A percentile compares a stretch with the other conserved stretches of the same genome.
Conservation (phyloP, 1,139 yeast genomes). For the Geotrichum phurueaensis region DNA sequence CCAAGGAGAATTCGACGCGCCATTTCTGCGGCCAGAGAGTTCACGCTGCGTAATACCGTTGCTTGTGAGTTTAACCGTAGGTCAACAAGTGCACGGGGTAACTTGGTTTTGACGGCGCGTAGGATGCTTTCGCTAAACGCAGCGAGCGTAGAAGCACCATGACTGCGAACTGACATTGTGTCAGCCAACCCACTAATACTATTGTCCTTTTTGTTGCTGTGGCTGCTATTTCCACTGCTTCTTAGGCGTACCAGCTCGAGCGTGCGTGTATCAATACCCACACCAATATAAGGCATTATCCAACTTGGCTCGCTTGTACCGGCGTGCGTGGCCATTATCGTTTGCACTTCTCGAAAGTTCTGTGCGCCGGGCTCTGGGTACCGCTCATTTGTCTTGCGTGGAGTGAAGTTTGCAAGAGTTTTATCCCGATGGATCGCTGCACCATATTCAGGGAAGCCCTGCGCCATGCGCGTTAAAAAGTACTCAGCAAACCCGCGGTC, state of each 20-base stretch:
- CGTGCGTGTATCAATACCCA: constrained; percentile 13
- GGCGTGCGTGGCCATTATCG: neutral
- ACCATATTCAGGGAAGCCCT: constrained; percentile 51
- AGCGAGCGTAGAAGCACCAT: constrained; percentile 7
- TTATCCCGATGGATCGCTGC: constrained; percentile 55
- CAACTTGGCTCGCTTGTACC: neutral
- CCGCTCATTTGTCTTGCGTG: neutral
- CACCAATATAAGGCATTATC: constrained; percentile 18
- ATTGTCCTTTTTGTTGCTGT: neutral
- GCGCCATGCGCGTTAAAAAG: constrained; percentile 31
- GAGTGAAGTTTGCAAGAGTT: constrained; percentile 37
- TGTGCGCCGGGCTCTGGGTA: neutral
- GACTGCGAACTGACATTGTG: constrained; percentile 1
- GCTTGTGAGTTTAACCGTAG: constrained; percentile 5
- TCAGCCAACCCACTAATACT: neutral
- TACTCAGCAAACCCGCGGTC: constrained; percentile 27
- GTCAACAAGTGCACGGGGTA: constrained; percentile 4
- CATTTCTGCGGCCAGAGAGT: neutral
- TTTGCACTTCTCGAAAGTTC: neutral
- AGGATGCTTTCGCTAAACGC: neutral
- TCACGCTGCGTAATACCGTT: constrained; percentile 5
- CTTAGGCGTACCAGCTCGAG: constrained; percentile 11
- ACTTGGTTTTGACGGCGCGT: neutral
- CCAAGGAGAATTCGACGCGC: constrained; percentile 3
- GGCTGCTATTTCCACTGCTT: neutral